phyloP scores from a whole-genome alignment of 805 yeast genomes.

The Saccharomycopsis fibuligera region DNA sequence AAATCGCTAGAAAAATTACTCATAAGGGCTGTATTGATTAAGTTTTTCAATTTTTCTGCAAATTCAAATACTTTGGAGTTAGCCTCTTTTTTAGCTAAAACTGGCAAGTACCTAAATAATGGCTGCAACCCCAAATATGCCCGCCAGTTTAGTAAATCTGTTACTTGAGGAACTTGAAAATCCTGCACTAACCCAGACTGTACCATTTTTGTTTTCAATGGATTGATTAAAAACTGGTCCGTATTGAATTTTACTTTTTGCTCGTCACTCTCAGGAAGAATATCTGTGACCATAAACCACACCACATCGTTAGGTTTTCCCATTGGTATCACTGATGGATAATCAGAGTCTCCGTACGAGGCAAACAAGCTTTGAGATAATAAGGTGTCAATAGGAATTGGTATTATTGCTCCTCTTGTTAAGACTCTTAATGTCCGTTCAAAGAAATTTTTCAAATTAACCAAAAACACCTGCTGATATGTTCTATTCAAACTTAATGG shows the following conservation, averaged over 20 bases:
- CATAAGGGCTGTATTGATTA: conserved; percentile 46
- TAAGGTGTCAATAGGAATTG: conserved; percentile 68
- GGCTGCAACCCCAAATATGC: conserved; percentile 40
- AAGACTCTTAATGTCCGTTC: conserved; percentile 54
- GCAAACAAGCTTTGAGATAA: conserved; percentile 48
- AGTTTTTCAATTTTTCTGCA: conserved; percentile 46
- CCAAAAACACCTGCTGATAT: conserved; percentile 53
- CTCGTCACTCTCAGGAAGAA: conserved; percentile 30
- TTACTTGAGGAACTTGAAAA: conserved; percentile 29
- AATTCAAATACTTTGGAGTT: conserved; percentile 34
- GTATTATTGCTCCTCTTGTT: conserved; percentile 59
- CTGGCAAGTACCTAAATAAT: conserved; percentile 31
- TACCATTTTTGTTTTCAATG: conserved; percentile 59
- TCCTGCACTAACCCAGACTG: conserved; percentile 53
- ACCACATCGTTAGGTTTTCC: conserved; percentile 70
- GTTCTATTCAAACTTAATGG: conserved; percentile 61
- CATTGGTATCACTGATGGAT: conserved; percentile 41
- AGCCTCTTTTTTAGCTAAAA: neutral
- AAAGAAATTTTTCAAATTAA: conserved; percentile 57
- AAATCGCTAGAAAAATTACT: conserved; percentile 27
- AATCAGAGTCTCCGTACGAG: conserved; percentile 22
- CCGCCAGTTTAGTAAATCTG: conserved; percentile 34
- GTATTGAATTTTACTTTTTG: conserved; percentile 14
- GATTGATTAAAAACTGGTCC: conserved; percentile 54
- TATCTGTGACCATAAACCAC: conserved; percentile 72